These are phyloP conservation scores for Erythrophleum fordii DNA, from an alignment of 306 rosid genomes.

Conservation along the genomic window DNA sequence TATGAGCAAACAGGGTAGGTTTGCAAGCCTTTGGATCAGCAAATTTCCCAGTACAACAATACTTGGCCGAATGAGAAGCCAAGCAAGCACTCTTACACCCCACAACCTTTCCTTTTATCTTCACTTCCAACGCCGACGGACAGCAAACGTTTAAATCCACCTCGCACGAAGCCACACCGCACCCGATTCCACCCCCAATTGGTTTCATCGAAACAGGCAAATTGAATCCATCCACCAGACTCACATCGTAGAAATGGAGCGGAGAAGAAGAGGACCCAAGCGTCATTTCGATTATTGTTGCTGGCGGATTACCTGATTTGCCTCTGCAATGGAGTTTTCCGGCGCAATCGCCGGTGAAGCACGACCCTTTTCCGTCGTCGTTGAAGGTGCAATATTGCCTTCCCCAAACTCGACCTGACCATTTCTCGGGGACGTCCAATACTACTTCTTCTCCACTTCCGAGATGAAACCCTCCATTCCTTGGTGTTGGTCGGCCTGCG, in stretches of 20 bases:
- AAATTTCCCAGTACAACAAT: slow-evolving; percentile 69
- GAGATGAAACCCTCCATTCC: slow-evolving; percentile 68
- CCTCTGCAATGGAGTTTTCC: slow-evolving; percentile 56
- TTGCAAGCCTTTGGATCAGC: slow-evolving; percentile 62
- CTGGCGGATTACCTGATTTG: slow-evolving; percentile 59
- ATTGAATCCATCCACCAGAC: slow-evolving; percentile 12
- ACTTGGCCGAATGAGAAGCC: slow-evolving; percentile 72
- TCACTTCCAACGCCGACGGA: slow-evolving; percentile 68
- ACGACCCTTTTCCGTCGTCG: slow-evolving; percentile 51
- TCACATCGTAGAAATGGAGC: slow-evolving; percentile 7
- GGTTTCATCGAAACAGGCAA: slow-evolving; percentile 6
- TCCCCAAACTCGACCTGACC: slow-evolving; percentile 79
- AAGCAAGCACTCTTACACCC: slow-evolving; percentile 78
- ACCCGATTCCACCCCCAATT: slow-evolving; percentile 66
- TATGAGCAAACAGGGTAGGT: slow-evolving; percentile 62
- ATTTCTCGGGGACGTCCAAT: slow-evolving; percentile 52
- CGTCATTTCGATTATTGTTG: slow-evolving; percentile 71
- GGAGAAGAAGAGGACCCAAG: slow-evolving; percentile 60
- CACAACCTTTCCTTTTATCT: slow-evolving; percentile 54
- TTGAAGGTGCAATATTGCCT: slow-evolving; percentile 62
- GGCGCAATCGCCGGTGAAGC: slow-evolving; percentile 61
- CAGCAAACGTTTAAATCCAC: slow-evolving; percentile 66
- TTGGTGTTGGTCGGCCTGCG: slow-evolving; percentile 57
- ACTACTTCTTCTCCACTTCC: slow-evolving; percentile 62
- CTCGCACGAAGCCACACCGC: slow-evolving; percentile 66